Evolutionary conservation across 164 flowering plant species (phyloP).

Genomic region (Dillenia suffruticosa): DNA sequence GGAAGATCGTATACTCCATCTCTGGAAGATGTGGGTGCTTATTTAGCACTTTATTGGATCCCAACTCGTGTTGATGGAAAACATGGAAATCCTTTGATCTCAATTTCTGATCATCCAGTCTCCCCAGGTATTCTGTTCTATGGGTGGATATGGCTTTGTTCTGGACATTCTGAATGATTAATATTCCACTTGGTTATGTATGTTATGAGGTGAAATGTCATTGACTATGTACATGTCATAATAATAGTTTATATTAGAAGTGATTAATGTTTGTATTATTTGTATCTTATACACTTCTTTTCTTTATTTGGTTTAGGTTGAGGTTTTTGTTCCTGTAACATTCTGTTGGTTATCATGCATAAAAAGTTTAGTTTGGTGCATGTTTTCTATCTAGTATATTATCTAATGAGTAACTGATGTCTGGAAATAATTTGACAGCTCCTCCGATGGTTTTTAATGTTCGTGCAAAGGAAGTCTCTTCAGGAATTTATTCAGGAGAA

Average conservation of each 20-base stretch:
- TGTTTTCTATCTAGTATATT: not conserved
- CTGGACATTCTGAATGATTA: no score
- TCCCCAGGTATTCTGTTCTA: constrained; percentile 51
- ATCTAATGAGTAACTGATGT: not conserved
- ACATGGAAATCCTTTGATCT: constrained; percentile 61
- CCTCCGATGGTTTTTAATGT: constrained; percentile 71
- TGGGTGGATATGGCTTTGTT: no score
- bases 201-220: no score
- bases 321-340: not conserved
- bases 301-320: not conserved
- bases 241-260: no score
- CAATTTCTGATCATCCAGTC: constrained; percentile 61
- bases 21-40: constrained; percentile 87
- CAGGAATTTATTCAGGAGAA: constrained; percentile 61
- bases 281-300: not conserved
- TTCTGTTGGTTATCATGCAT: no score
- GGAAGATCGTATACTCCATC: constrained; percentile 75
- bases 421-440: constrained; percentile 45
- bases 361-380: no score
- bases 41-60: constrained; percentile 77
- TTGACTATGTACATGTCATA: no score
- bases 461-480: constrained; percentile 50
- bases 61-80: constrained; percentile 85
- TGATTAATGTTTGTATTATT: not conserved
- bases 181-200: no score